A percentile compares a stretch with the other conserved stretches of the same genome.
These are phyloP conservation scores for Eimeria falciformis DNA, from an alignment of 169 alveolate genomes.

Conservation along the genomic window DNA sequence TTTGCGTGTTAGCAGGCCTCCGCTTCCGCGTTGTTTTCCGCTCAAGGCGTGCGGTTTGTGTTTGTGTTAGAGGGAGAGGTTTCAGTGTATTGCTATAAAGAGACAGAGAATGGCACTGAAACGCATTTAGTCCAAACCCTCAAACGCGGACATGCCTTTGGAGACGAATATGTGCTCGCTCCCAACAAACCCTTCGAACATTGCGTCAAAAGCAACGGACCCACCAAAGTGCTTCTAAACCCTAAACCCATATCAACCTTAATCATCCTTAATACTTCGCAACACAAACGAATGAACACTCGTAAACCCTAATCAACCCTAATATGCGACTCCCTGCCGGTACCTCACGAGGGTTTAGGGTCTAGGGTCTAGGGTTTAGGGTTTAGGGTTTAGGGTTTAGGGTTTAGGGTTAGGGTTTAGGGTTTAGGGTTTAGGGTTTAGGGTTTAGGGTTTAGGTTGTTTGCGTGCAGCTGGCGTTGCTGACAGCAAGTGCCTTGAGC, in stretches of 20 bases:
- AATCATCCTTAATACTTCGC: too few species aligned
- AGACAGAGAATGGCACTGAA: background rate
- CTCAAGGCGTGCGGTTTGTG: conserved; percentile 88
- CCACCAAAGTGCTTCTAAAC: conserved; percentile 64
- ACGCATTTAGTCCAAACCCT: conserved; percentile 75
- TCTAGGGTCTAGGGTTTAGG: background rate
- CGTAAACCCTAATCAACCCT: conserved; percentile 34
- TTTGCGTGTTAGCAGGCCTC: conserved; percentile 13
- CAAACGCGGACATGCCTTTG: conserved; percentile 95
- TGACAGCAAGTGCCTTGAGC: conserved; percentile 87
- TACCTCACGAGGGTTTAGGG: background rate
- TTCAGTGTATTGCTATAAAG: conserved; percentile 7
- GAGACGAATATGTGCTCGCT: conserved; percentile 93
- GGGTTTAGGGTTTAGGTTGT: conserved; percentile 13
- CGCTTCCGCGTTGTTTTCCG: conserved; percentile 39
- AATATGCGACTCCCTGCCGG: background rate
- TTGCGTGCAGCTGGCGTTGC: conserved; percentile 86
- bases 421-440: conserved; percentile 6
- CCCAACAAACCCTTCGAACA: conserved; percentile 90
- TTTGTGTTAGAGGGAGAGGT: conserved; percentile 93
- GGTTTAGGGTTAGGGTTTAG: background rate
- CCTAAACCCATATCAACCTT: too few species aligned
- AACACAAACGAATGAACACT: too few species aligned
- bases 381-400: conserved; percentile 7
- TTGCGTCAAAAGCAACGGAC: conserved; percentile 85